Percentiles rank a stretch among this genome's conserved stretches.
Conservation (phyloP, 1,139 yeast species). For the Blastobotrys proliferans region DNA sequence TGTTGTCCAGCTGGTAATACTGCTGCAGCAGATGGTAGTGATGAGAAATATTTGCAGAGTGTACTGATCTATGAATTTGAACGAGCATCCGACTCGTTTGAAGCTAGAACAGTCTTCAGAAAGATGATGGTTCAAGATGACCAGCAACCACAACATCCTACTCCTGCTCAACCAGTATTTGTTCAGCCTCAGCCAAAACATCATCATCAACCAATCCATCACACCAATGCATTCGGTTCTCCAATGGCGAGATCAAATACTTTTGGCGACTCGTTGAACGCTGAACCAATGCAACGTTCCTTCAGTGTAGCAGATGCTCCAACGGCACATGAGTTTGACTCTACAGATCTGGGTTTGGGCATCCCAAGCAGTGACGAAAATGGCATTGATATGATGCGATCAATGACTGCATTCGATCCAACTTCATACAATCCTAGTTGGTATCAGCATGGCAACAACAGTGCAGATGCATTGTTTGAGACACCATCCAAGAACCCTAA, state of each 20-base stretch:
- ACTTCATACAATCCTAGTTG: too few species aligned
- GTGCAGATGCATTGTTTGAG: too few species aligned
- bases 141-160: slow-evolving; percentile 13
- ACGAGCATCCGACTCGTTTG: slow-evolving; percentile 33
- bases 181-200: slow-evolving; percentile 4
- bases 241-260: slow-evolving; percentile 16
- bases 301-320: slow-evolving; percentile 21
- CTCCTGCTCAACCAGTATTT: slow-evolving; percentile 12
- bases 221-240: slow-evolving; percentile 18
- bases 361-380: slow-evolving; percentile 10
- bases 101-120: slow-evolving; percentile 36
- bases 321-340: slow-evolving; percentile 10
- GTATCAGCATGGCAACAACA: slow-evolving; percentile 5
- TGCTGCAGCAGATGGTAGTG: slow-evolving; percentile 12
- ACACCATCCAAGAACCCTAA: neutral
- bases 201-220: neutral
- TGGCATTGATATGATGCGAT: slow-evolving; percentile 26
- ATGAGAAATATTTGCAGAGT: slow-evolving; percentile 27
- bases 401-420: slow-evolving; percentile 33
- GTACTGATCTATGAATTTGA: slow-evolving; percentile 36
- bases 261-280: neutral
- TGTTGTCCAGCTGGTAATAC: slow-evolving; percentile 15
- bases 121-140: slow-evolving; percentile 25
- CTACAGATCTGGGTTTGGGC: slow-evolving; percentile 11
- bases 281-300: slow-evolving; percentile 22